Evolutionary conservation across 176 grass and related monocot genomes (phyloP), one percentile per base, ranked within the genome.

Genomic region (Themeda triandra): DNA sequence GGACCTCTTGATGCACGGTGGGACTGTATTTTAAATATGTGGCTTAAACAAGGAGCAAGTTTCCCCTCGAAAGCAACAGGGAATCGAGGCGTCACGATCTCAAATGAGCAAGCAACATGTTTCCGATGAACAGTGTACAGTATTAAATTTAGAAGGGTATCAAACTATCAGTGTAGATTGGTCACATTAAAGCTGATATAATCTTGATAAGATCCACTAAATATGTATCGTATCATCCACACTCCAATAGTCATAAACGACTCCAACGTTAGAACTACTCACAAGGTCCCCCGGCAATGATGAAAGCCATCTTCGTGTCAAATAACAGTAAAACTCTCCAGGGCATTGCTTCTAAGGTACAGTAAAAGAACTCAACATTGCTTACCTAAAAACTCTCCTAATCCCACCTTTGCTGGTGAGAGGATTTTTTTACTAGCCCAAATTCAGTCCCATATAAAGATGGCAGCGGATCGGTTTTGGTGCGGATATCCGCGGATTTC

Each of bases 21-120:
- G 21, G 19, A 48, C 37, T 62, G 37, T 9, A 42, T 60, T 70
- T 27, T 62, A 67, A 46, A 87, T n/a, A 18, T 76, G 81, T 69
- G 53, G 85, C 60, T 75, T 15, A 60, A 82, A 87, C 32, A 87
- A 76, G 27, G 44, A 49, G 14, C 60, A 75, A 56, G 45, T 75
- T 28, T 48, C 58, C 77, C 80, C 45, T 78, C 9, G 8, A 78
- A 89, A 90, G 76, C 53, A 79, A 81, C 53, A 86, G 77, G 31
- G 70, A 80, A 91, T 83, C 63, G 39, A 71, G 56, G 68, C 72
- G 71, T 86, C 64, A 75, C 59, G 59, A 75, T 84, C 60, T 69
- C 6, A 17, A 76, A 81, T 84, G 74, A 62, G 37, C 49, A 49
- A 82, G 59, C 42, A 82, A 70, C 48, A 64, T 86, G 83, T 63